Conservation (phyloP, 305 asterid genomes). For the Fraxinus dipetala region DNA sequence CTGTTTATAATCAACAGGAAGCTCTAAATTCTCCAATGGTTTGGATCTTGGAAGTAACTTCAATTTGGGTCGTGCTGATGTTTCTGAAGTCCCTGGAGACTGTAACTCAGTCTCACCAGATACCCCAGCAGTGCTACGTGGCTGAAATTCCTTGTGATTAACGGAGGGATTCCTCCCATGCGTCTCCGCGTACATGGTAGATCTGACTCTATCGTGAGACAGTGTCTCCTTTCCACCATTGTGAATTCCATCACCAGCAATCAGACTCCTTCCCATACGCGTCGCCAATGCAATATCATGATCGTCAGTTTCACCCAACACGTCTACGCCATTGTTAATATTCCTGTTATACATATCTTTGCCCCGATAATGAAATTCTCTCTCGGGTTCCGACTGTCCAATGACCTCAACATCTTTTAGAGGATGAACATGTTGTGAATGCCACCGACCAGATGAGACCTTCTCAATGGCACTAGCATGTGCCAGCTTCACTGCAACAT, state of each 20-base stretch:
- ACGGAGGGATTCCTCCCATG: slow-evolving; percentile 38
- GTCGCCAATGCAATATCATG: slow-evolving; percentile 35
- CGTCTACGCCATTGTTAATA: slow-evolving; percentile 34
- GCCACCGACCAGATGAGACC: slow-evolving; percentile 91
- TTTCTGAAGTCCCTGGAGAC: slow-evolving; percentile 45
- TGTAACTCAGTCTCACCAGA: slow-evolving; percentile 43
- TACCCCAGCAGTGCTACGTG: slow-evolving; percentile 29
- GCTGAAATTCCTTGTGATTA: slow-evolving; percentile 36
- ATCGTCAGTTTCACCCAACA: slow-evolving; percentile 32
- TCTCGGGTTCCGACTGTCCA: slow-evolving; percentile 39
- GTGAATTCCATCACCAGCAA: slow-evolving; percentile 43
- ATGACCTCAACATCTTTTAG: slow-evolving; percentile 46
- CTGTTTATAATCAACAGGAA: slow-evolving; percentile 46
- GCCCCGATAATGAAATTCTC: slow-evolving; percentile 34
- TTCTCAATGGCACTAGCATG: slow-evolving; percentile 94
- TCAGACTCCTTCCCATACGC: slow-evolving; percentile 51
- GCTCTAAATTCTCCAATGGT: slow-evolving; percentile 59
- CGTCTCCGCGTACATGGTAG: slow-evolving; percentile 38
- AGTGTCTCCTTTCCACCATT: slow-evolving; percentile 40
- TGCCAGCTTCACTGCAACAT: slow-evolving; percentile 69
- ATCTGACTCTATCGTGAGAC: slow-evolving; percentile 41
- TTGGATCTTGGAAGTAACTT: slow-evolving; percentile 91
- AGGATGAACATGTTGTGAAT: slow-evolving; percentile 51
- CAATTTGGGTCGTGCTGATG: slow-evolving; percentile 71
- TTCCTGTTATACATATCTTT: slow-evolving; percentile 26